Base-by-base conservation (phyloP, 2,329 filamentous ascomycete species). In the Chrysoporthe puriensis region DNA sequence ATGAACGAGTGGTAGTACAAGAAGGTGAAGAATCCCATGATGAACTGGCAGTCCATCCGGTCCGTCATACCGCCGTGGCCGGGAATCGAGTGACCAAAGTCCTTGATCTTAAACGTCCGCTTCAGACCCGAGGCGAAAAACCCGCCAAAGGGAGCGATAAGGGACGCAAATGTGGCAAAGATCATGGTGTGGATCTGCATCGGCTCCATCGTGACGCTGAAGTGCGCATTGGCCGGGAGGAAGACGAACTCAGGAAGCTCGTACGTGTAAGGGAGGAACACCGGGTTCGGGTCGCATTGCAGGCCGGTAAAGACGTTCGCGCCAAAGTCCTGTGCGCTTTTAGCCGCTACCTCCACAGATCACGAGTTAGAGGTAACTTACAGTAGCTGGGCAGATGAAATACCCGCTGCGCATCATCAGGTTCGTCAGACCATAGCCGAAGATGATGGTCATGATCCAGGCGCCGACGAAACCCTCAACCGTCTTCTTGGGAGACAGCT, bases 1-100 rank as follows among this genome's bases (percentile, higher is more conserved):
- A 99, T 95, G 79, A 99, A 99, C 76, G 92, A 96, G 79, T 97
- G 94, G 81, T 96, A 99, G 82, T 99, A 99, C 87, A 99, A 94
- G 83, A 94, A 98, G 18, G 95, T 89, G 75, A 99, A 98, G 80
- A 97, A 96, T 9, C 96, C 96, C 96, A 99, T 99, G 83, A 98
- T 98, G 82, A 99, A 99, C 77, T 99, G 96, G 79, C 96, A 99
- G 77, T 99, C 96, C 95, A 99, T 98, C 70, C 96, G 92, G 78
- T 99, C 96, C 18, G 96, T 99, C 82, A 99, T 98, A 73, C 96
- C 96, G 70, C 96, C 96, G 75, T 99, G 96, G 32, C 96, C 96
- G 1, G 96, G 96, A 73, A 99, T 99, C 1, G 94, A 97, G 80
- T 99, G 93, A 73, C 96, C 96, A 81, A 99, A 99, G 82, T 99